These are phyloP conservation scores for Sugiyamaella qingdaonensis DNA, from an alignment of 805 yeast species.

Conservation along the genomic window DNA sequence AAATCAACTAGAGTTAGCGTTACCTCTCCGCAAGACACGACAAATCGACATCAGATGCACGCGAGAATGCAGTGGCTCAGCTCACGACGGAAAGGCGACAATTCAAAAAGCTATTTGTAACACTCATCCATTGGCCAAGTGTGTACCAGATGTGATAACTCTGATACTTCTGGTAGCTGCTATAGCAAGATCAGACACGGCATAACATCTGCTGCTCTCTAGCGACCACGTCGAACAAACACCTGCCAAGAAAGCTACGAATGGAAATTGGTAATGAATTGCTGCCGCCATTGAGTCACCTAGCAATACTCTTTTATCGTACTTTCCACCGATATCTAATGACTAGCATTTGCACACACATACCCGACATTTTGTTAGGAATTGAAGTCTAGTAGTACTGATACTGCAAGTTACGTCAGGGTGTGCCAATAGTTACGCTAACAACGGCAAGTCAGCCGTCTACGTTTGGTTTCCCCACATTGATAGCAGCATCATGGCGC, in stretches of 20 bases:
- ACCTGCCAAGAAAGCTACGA: not conserved
- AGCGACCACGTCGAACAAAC: too few relatives aligned
- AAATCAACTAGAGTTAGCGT: constrained; percentile 19
- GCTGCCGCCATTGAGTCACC: not conserved
- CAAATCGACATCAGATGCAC: not conserved
- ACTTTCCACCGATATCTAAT: not conserved
- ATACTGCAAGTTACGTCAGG: constrained; percentile 3
- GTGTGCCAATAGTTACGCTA: constrained; percentile 3
- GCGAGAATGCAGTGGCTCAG: not conserved
- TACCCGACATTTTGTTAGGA: constrained; percentile 5
- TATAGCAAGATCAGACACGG: too few relatives aligned
- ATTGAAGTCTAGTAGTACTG: not conserved
- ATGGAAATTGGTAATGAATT: not conserved
- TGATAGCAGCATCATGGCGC: constrained; percentile 10
- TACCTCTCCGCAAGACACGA: not conserved
- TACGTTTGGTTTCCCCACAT: not conserved
- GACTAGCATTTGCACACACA: not conserved
- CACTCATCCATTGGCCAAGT: too few relatives aligned
- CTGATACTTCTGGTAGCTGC: too few relatives aligned
- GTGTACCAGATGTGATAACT: too few relatives aligned
- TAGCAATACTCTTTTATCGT: too few relatives aligned
- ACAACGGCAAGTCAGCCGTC: not conserved
- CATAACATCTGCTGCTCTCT: too few relatives aligned
- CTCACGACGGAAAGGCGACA: not conserved
- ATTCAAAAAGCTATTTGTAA: too few relatives aligned